These are phyloP conservation scores for Ustilago loliicola DNA, from an alignment of 1,284 basidiomycete genomes.

Conservation along the genomic window DNA sequence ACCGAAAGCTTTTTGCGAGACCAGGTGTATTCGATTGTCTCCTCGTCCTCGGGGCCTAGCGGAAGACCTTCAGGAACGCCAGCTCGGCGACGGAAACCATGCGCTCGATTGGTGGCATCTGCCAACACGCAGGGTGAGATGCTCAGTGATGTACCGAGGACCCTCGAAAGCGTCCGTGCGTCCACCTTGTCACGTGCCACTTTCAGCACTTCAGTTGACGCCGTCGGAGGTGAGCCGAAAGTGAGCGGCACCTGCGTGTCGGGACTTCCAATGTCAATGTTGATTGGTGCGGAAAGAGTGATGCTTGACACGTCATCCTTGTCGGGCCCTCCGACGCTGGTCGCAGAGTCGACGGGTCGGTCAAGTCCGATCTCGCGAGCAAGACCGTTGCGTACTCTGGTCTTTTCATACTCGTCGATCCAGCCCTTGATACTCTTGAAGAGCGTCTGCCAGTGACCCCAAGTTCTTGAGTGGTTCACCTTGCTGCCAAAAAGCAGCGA, in stretches of 20 bases:
- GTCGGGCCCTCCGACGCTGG: neutral
- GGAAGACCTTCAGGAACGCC: constrained; percentile 65
- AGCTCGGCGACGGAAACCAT: constrained; percentile 57
- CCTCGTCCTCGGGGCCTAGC: constrained; percentile 51
- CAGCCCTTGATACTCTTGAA: constrained; percentile 60
- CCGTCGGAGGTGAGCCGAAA: constrained; percentile 36
- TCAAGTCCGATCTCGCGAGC: constrained; percentile 59
- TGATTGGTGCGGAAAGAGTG: constrained; percentile 29
- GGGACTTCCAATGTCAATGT: constrained; percentile 23
- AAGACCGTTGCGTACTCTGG: constrained; percentile 54
- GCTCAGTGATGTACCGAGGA: constrained; percentile 39
- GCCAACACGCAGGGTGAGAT: constrained; percentile 55
- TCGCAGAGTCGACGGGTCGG: constrained; percentile 11
- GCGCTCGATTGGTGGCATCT: constrained; percentile 49
- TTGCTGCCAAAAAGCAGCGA: constrained; percentile 38
- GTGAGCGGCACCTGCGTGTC: constrained; percentile 32
- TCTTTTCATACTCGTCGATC: constrained; percentile 65
- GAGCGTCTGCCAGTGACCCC: constrained; percentile 62
- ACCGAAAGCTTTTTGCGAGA: constrained; percentile 53
- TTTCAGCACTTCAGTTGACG: constrained; percentile 34
- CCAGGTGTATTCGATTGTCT: constrained; percentile 66
- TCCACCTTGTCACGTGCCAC: constrained; percentile 38
- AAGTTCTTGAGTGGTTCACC: constrained; percentile 50
- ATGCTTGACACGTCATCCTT: constrained; percentile 9
- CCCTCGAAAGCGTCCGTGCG: constrained; percentile 32